phyloP scores from a whole-genome alignment of 2,329 filamentous ascomycete genomes.

The Exophiala xenobiotica region DNA sequence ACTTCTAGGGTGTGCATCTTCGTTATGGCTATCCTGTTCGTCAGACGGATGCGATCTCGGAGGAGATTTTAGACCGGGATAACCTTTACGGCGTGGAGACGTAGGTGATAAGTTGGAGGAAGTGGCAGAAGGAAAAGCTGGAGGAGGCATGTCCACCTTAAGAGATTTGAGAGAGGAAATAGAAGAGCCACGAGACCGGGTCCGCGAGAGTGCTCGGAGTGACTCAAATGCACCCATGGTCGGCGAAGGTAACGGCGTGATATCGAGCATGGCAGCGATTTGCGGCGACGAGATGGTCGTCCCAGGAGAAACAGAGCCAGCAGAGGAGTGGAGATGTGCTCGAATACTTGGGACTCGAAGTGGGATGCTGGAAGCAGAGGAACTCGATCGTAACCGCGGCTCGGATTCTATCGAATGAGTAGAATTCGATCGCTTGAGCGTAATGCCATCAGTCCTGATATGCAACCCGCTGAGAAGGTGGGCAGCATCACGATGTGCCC shows the following conservation, averaged over 20 bases:
- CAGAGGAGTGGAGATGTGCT: slow-evolving; percentile 41
- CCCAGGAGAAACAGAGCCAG: slow-evolving; percentile 55
- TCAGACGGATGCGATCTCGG: slow-evolving; percentile 18
- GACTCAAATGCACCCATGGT: slow-evolving; percentile 66
- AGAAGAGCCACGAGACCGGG: slow-evolving; percentile 45
- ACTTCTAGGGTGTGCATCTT: slow-evolving; percentile 67
- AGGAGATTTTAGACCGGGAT: slow-evolving; percentile 42
- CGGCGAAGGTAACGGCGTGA: slow-evolving; percentile 77
- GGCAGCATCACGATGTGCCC: slow-evolving; percentile 20
- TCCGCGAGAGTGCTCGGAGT: slow-evolving; percentile 57
- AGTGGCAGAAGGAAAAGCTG: slow-evolving; percentile 13
- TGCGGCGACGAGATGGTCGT: slow-evolving; percentile 72
- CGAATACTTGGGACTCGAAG: slow-evolving; percentile 47
- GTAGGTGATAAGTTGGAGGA: slow-evolving; percentile 15
- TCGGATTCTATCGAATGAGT: slow-evolving; percentile 32
- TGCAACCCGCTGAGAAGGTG: slow-evolving; percentile 27
- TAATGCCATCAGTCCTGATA: slow-evolving; percentile 28
- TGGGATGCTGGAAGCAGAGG: slow-evolving; percentile 44
- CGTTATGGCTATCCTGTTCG: slow-evolving; percentile 25
- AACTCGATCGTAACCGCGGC: slow-evolving; percentile 39
- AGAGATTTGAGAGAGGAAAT: slow-evolving; percentile 41
- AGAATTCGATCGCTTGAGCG: slow-evolving; percentile 19
- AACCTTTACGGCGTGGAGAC: slow-evolving; percentile 37
- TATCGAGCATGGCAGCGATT: slow-evolving; percentile 71
- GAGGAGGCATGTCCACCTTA: slow-evolving; percentile 29